Conservation (phyloP, 2,329 filamentous ascomycete species). For the Thyridium curvatum region DNA sequence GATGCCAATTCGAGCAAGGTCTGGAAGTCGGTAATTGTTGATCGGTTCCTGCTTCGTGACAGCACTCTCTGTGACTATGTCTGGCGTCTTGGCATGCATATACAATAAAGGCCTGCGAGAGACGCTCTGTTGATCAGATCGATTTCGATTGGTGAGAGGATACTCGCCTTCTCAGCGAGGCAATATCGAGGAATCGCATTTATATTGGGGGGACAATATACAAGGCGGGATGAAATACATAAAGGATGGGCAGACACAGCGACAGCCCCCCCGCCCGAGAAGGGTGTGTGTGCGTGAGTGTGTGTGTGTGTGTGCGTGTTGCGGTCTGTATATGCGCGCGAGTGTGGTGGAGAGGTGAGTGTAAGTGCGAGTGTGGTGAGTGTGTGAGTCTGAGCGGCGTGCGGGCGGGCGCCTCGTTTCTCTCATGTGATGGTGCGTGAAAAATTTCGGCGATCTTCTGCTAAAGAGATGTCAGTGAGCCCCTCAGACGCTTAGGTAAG, state of each 20-base stretch:
- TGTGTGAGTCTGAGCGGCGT: too few species aligned
- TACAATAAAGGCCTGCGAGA: slow-evolving; percentile 23
- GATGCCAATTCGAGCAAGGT: slow-evolving; percentile 28
- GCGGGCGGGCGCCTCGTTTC: too few species aligned
- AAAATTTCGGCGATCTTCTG: too few species aligned
- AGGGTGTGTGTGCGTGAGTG: slow-evolving; percentile 15
- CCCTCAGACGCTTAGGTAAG: too few species aligned
- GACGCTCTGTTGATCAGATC: slow-evolving; percentile 18
- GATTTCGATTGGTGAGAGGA: slow-evolving; percentile 27
- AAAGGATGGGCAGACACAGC: too few species aligned
- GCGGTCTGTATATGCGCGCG: neutral
- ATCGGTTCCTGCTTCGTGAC: slow-evolving; percentile 17
- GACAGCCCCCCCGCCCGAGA: slow-evolving; percentile 14
- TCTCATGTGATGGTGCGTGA: too few species aligned
- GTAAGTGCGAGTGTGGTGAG: too few species aligned
- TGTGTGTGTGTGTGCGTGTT: slow-evolving; percentile 7
- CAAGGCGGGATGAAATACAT: slow-evolving; percentile 12
- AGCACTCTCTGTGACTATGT: slow-evolving; percentile 21
- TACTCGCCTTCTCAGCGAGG: slow-evolving; percentile 23
- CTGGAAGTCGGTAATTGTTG: slow-evolving; percentile 18
- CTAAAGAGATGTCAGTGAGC: too few species aligned
- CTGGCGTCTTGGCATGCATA: slow-evolving; percentile 32
- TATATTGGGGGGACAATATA: slow-evolving; percentile 36
- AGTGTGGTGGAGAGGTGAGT: too few species aligned
- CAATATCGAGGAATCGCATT: slow-evolving; percentile 34